These are phyloP conservation scores for Alternaria gaisen DNA, from an alignment of 2,329 filamentous ascomycete genomes.

Conservation along the genomic window DNA sequence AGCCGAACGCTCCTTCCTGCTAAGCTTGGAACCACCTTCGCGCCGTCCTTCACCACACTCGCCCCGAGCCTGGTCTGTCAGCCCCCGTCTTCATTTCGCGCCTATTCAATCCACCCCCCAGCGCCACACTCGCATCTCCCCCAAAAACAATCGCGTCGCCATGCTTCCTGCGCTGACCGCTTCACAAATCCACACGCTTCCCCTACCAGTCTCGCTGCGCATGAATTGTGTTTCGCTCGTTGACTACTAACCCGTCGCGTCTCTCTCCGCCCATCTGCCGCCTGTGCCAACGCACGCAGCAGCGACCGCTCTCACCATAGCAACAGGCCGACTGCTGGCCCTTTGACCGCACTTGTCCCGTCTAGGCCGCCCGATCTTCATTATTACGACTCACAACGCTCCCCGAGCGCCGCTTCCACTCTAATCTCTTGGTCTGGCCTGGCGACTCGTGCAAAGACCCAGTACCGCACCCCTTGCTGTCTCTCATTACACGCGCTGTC, in stretches of 20 bases:
- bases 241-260: slow-evolving; percentile 21
- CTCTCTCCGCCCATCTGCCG: slow-evolving; percentile 29
- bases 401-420: slow-evolving; percentile 44
- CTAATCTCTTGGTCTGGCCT: slow-evolving; percentile 49
- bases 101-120: slow-evolving; percentile 27
- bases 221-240: slow-evolving; percentile 24
- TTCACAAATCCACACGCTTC: slow-evolving; percentile 9
- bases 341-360: slow-evolving; percentile 36
- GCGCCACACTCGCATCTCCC: slow-evolving; percentile 26
- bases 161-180: slow-evolving; percentile 34
- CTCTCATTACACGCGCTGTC: slow-evolving; percentile 37
- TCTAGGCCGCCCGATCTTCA: slow-evolving; percentile 43
- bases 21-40: slow-evolving; percentile 25
- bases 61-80: slow-evolving; percentile 37
- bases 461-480: slow-evolving; percentile 36
- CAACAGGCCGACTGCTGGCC: slow-evolving; percentile 50
- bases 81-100: slow-evolving; percentile 42
- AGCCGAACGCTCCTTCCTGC: slow-evolving; percentile 33
- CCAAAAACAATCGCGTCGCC: slow-evolving; percentile 24
- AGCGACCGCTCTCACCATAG: slow-evolving; percentile 51
- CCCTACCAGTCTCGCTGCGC: slow-evolving; percentile 21
- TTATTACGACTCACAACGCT: slow-evolving; percentile 47
- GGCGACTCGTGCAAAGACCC: slow-evolving; percentile 51
- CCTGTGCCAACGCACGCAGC: slow-evolving; percentile 49
- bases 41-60: slow-evolving; percentile 37